phyloP scores from a whole-genome alignment of 2,329 filamentous ascomycete genomes.

The Diaporthe humulicola region DNA sequence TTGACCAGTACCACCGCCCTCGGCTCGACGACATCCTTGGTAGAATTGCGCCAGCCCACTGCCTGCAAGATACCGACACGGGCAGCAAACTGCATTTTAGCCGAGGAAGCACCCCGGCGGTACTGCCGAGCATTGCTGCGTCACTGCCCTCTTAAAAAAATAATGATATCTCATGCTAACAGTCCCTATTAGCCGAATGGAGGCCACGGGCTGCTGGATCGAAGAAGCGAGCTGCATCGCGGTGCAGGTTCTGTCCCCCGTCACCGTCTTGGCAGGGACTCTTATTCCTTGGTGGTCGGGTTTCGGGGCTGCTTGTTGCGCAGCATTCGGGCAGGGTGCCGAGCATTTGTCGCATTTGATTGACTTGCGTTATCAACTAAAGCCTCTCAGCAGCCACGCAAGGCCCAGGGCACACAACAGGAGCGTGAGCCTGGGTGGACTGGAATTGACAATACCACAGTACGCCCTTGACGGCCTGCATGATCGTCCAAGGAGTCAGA shows the following conservation, averaged over 20 bases:
- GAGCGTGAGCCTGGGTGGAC: background rate
- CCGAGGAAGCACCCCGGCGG: conserved; percentile 21
- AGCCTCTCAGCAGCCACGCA: conserved; percentile 33
- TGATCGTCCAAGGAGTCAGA: conserved; percentile 2
- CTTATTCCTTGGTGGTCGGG: background rate
- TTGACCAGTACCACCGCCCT: background rate
- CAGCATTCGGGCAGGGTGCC: conserved; percentile 6
- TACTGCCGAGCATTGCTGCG: background rate
- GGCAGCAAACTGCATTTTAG: conserved; percentile 19
- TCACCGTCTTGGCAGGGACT: conserved; percentile 11
- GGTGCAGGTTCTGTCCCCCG: conserved; percentile 5
- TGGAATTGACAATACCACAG: conserved; percentile 31
- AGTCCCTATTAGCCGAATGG: conserved; percentile 12
- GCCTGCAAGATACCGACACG: conserved; percentile 8
- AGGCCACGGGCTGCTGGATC: conserved; percentile 4
- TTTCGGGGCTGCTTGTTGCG: conserved; percentile 13
- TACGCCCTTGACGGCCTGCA: conserved; percentile 27
- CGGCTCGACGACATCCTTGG: conserved; percentile 17
- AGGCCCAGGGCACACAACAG: background rate
- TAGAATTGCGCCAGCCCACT: conserved; percentile 20
- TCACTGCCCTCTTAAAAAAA: background rate
- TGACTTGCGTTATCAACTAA: conserved; percentile 7
- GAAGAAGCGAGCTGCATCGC: conserved; percentile 4
- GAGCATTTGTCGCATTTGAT: background rate
- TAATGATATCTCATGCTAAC: background rate